Base-by-base conservation (phyloP, 2,329 filamentous ascomycete species). In the Bipolaris victoriae region DNA sequence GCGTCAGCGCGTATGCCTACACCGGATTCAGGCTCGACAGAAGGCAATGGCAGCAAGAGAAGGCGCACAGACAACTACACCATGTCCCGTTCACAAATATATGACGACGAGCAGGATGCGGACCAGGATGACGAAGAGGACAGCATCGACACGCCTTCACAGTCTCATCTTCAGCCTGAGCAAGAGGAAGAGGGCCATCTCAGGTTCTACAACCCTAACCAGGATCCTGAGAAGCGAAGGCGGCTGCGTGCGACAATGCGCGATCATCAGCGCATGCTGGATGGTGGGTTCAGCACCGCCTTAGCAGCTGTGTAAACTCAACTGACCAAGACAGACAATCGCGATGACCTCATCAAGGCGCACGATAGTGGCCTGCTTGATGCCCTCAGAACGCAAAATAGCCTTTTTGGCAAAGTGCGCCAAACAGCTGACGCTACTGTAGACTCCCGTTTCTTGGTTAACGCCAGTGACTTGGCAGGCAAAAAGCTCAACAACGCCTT, bases 401-500 rank as follows among this genome's bases (percentile, higher is more conserved):
- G 82, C 35, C 78, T 88, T 13, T 88, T 89, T 60, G 81, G 82
- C 54, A 82, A 86, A 64, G 89, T 96, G 58, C 91, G 90, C 68
- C 93, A 97, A 79, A 97, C 95, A 0, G 87, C 88, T 2, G 95
- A 98, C 74, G 95, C 95, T 0, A 91, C 90, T 0, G 88, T 96
- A 59, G 95, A 99, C 73, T 92, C 94, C 0, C 87, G 90, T n/a
- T 82, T 96, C 24, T 83, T 98, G 3, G 89, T 97, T 47, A 88
- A 85, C 62, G 88, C 91, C 0, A 90, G 91, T 5, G 92, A 97
- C 62, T 77, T 96, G 4, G 89, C 90, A 0, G 88, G 90, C 67
- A 91, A 90, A 66, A 92, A 92, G 72, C 89, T 91, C 0, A 82
- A 89, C 41, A 87, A 88, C 49, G 82, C 96, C 24, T 87, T 89